Percentiles rank a stretch among this genome's conserved stretches.
Evolutionary conservation across 2,329 filamentous ascomycete genomes (phyloP).

Genomic region (Aureobasidium sp.): DNA sequence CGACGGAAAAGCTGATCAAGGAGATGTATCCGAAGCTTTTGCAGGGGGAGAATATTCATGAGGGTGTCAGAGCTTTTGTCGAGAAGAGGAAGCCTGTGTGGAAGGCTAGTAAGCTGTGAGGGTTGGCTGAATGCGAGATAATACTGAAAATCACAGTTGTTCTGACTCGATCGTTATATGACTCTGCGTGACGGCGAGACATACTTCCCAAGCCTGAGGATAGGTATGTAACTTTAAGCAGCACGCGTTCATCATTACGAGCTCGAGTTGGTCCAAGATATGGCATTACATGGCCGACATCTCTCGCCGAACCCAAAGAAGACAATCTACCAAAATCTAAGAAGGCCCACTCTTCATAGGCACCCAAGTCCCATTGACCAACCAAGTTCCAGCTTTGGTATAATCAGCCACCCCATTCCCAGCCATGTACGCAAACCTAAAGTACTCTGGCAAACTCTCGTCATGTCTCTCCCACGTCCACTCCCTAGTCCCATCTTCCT

Average conservation of each 20-base stretch:
- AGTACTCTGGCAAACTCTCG: conserved; percentile 56
- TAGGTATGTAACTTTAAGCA: too few relatives aligned
- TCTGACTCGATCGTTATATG: too few relatives aligned
- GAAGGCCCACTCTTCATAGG: conserved; percentile 17
- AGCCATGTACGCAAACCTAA: conserved; percentile 67
- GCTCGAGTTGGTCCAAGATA: too few relatives aligned
- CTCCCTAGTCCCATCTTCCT: conserved; percentile 28
- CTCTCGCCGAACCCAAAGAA: not conserved
- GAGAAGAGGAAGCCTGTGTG: conserved; percentile 66
- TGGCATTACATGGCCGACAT: not conserved
- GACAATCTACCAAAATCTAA: not conserved
- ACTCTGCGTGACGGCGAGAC: too few relatives aligned
- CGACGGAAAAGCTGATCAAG: conserved; percentile 50
- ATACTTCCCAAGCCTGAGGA: too few relatives aligned
- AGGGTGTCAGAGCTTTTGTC: conserved; percentile 68
- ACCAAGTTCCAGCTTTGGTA: conserved; percentile 68
- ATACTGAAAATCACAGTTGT: not conserved
- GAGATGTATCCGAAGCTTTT: conserved; percentile 55
- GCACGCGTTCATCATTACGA: too few relatives aligned
- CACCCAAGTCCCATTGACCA: conserved; percentile 55
- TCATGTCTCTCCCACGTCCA: conserved; percentile 32
- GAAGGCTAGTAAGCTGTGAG: conserved; percentile 41
- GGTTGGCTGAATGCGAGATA: not conserved
- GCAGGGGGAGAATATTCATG: conserved; percentile 64
- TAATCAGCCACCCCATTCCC: conserved; percentile 62